Conservation (phyloP, 108 stramenopile species). For the Discostella pseudostelligera region DNA sequence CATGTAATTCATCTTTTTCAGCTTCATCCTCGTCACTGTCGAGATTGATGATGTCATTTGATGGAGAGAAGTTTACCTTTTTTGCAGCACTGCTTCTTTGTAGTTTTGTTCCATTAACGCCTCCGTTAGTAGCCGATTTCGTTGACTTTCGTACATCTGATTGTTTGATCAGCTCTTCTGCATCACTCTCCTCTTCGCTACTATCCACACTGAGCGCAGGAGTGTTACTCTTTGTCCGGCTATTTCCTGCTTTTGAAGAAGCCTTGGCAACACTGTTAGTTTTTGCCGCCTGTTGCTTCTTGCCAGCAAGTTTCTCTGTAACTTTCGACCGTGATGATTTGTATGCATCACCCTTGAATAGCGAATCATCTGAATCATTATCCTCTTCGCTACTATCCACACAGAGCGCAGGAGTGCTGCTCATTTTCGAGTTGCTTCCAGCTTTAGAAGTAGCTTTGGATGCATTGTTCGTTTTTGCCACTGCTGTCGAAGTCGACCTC, state of each 20-base stretch:
- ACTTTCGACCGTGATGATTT: slow-evolving; percentile 13
- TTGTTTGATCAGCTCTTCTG: slow-evolving; percentile 13
- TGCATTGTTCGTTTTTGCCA: slow-evolving; percentile 1
- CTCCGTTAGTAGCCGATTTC: slow-evolving; percentile 5
- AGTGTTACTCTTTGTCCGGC: background rate
- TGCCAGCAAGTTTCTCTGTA: slow-evolving; percentile 1
- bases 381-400: slow-evolving; percentile 13
- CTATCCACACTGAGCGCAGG: slow-evolving; percentile 14
- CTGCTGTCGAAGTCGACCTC: background rate
- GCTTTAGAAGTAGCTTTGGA: background rate
- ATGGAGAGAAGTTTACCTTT: slow-evolving; percentile 3
- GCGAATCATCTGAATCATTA: no score
- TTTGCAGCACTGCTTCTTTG: background rate
- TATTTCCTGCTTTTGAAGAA: background rate
- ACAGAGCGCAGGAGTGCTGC: background rate
- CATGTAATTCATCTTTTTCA: background rate
- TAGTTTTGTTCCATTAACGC: background rate
- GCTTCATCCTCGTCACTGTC: slow-evolving; percentile 14
- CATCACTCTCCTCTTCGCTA: slow-evolving; percentile 31
- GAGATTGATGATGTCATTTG: slow-evolving; percentile 15
- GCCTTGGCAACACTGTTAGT: background rate
- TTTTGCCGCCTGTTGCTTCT: background rate
- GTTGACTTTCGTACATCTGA: background rate
- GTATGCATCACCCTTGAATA: slow-evolving; percentile 12
- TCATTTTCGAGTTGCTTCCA: slow-evolving; percentile 1